phyloP scores from a whole-genome alignment of 129 eudicot species.

The Helichrysum umbraculigerum region DNA sequence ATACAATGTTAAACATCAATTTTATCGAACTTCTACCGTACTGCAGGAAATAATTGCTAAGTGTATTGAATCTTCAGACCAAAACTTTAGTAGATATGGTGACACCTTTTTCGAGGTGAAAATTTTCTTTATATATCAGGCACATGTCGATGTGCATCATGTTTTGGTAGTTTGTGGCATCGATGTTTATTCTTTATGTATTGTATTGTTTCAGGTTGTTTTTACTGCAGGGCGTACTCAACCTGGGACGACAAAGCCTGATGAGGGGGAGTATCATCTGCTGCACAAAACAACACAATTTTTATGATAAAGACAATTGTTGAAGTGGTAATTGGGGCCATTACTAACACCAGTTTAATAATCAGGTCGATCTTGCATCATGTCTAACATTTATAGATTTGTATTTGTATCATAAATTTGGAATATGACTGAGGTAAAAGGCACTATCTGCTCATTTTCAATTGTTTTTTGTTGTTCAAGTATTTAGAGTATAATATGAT shows the following conservation, averaged over 20 bases:
- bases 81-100: constrained; percentile 94
- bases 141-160: neutral
- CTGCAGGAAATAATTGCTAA: constrained; percentile 95
- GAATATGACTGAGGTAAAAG: no score
- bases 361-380: no score
- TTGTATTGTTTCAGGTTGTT: constrained; percentile 54
- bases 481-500: no score
- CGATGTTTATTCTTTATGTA: neutral
- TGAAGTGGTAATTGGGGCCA: no score
- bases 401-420: no score
- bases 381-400: no score
- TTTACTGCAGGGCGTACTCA: constrained; percentile 96
- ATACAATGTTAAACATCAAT: neutral
- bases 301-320: no score
- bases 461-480: no score
- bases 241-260: constrained; percentile 94
- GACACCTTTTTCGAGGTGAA: constrained; percentile 97
- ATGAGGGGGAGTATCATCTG: constrained; percentile 98
- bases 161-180: neutral
- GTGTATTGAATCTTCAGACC: constrained; percentile 93
- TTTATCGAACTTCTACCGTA: neutral
- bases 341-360: no score
- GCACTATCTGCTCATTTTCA: no score
- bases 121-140: neutral
- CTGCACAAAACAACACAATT: no score